A percentile compares a stretch with the other conserved stretches of the same genome.
Evolutionary conservation across 2,329 filamentous ascomycete species (phyloP).

Genomic region (Cladophialophora bantiana): DNA sequence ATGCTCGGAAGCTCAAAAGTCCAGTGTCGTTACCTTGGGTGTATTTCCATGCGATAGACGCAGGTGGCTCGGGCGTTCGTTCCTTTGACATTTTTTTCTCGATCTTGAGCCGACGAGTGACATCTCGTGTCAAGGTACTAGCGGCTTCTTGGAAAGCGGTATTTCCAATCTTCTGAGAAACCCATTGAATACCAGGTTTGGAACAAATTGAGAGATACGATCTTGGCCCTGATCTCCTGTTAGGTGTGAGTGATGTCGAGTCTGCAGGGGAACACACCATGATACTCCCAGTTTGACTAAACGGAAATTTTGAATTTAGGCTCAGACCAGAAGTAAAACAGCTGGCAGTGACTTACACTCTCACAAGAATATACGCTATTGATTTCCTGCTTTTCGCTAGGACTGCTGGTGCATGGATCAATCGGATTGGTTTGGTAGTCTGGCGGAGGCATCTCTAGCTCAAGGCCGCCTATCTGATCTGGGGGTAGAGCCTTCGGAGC

Average conservation of each 20-base stretch:
- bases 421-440: neutral
- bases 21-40: neutral
- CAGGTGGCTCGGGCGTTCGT: neutral
- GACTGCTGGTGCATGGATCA: neutral
- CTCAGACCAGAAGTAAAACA: neutral
- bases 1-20: neutral
- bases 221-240: conserved; percentile 2
- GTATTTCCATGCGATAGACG: conserved; percentile 1
- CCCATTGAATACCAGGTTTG: conserved; percentile 8
- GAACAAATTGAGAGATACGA: conserved; percentile 13
- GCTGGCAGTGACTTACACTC: neutral
- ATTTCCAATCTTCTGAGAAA: neutral
- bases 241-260: neutral
- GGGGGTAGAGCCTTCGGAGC: neutral
- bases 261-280: neutral
- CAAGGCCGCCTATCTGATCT: neutral
- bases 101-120: conserved; percentile 12
- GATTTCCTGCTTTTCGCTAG: neutral
- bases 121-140: neutral
- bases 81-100: conserved; percentile 11
- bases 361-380: conserved; percentile 6
- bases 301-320: neutral
- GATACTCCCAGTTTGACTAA: conserved; percentile 14
- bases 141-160: neutral
- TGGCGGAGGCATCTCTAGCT: conserved; percentile 4